Base-by-base conservation (phyloP, 1,284 basidiomycete genomes). In the Melampsora americana region DNA sequence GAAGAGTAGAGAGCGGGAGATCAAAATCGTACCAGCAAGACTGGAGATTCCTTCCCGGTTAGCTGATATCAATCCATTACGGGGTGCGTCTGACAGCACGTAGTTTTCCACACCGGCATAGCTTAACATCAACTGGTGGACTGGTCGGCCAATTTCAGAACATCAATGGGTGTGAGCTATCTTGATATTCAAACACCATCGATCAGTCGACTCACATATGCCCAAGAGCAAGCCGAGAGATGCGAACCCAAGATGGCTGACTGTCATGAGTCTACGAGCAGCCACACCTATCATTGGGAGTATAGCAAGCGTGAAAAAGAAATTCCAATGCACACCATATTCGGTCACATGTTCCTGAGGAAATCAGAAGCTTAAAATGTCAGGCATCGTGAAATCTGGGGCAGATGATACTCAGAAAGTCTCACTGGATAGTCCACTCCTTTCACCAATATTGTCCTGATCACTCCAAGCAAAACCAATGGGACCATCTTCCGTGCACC, bases 241-340 rank as follows among this genome's bases (percentile, higher is more conserved):
- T 0, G 88, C 88, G 71, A 91, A 86, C 0, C 90, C 87, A 1
- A 89, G 73, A 20, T 82, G 82, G 14, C 84, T 81, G 26, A 46
- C 20, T 35, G 61, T 28, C 48, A 91, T 86, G 6, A 91, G 65
- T 0, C 90, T 90, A 77, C 90, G 89, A 7, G 93, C 82, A 0
- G 89, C 75, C 0, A 90, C 87, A 79, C 93, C 90, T 6, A 92
- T 83, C 0, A 92, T 82, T 0, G 95, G 95, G 2, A 98, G 83
- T 0, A 92, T 78, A 0, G 89, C 93, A 16, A 99, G 86, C 0
- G 96, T 98, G 80, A 98, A 87, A 86, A 99, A 99, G 83, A 99
- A 99, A 83, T 99, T 99, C 96, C 96, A 99, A 81, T 98, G 95
- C 0, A 89, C 89, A 0, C 96, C 96, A 79, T 99, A 99, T 84